phyloP scores from a whole-genome alignment of 164 flowering plant genomes.

The Hamamelis virginiana region DNA sequence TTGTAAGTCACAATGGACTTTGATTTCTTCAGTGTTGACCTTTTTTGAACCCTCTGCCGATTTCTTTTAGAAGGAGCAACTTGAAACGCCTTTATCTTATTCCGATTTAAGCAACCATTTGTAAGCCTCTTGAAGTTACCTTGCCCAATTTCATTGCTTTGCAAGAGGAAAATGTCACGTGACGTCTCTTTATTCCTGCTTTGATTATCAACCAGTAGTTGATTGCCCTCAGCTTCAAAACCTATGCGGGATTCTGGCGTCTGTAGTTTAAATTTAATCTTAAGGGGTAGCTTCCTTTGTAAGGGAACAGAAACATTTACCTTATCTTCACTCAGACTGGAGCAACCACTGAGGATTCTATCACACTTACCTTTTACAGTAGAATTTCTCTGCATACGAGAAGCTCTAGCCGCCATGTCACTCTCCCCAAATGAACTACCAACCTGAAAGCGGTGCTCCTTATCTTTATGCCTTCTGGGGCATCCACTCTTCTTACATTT shows the following conservation, averaged over 20 bases:
- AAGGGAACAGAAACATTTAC: not conserved
- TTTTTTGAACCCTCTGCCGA: not conserved
- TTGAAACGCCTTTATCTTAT: not conserved
- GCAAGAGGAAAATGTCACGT: not conserved
- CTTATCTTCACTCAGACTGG: not conserved
- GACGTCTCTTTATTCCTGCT: not conserved
- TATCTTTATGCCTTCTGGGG: not conserved
- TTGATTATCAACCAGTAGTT: not conserved
- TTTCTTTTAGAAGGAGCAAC: not conserved
- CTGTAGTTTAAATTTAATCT: not conserved
- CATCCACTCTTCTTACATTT: not conserved
- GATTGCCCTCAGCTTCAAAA: not conserved
- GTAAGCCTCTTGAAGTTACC: not conserved
- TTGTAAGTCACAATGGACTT: not conserved
- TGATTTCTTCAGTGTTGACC: not conserved
- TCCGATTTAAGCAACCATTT: constrained; percentile 2
- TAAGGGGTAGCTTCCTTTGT: constrained; percentile 3
- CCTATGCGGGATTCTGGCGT: not conserved
- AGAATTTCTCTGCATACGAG: not conserved
- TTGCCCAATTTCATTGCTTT: not conserved
- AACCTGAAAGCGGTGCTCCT: not conserved
- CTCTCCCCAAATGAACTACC: not conserved
- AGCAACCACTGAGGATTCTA: not conserved
- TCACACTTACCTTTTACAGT: not conserved
- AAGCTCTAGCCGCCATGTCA: not conserved